Evolutionary conservation across 495 filamentous ascomycete genomes (phyloP), one percentile per base, ranked within the genome.

Genomic region (Rostrohypoxylon terebratum): DNA sequence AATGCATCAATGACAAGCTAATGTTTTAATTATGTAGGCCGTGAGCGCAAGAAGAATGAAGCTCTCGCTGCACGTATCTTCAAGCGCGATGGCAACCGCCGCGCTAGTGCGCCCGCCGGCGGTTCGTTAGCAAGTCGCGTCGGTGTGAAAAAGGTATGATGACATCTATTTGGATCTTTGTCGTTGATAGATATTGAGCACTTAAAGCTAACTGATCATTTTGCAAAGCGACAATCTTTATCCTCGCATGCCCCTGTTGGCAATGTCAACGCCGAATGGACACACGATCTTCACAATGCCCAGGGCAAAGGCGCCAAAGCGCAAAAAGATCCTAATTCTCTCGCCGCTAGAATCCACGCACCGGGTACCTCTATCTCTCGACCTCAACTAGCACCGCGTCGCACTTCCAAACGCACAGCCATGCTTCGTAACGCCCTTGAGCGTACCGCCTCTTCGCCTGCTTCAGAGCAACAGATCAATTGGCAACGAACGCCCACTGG

Each of bases 41-140:
- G 91, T 45, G 84, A 90, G 70, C 89, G 90, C 76, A 89, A 89
- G 77, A 88, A 90, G 76, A 88, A 91, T 66, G 87, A 93, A 78
- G 83, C 84, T 5, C 87, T 96, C 4, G 93, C 93, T 44, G 87
- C 88, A 42, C 83, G 89, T 69, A 89, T 96, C 21, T 87, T 95
- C 48, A 87, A 87, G 59, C 90, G 85, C 72, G 86, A 88, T 61
- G 38, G 18, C 38, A 28, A 67, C 11, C 85, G 92, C 66, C 85
- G 88, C 67, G 74, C 85, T 0, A 91, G 86, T 77, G 86, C 88
- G 9, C 85, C 88, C 5, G 79, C 82, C 25, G 73, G 72, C 55
- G 84, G 86, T 54, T 85, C 88, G 59, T 84, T 96, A 38, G 91
- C 93, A 64, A 93, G 91, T 76, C 86, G 93, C 78, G 88, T 90